Percentiles rank a stretch among this genome's conserved stretches.
phyloP scores from a whole-genome alignment of 257 asterid genomes.

The Cynanchum wilfordii region DNA sequence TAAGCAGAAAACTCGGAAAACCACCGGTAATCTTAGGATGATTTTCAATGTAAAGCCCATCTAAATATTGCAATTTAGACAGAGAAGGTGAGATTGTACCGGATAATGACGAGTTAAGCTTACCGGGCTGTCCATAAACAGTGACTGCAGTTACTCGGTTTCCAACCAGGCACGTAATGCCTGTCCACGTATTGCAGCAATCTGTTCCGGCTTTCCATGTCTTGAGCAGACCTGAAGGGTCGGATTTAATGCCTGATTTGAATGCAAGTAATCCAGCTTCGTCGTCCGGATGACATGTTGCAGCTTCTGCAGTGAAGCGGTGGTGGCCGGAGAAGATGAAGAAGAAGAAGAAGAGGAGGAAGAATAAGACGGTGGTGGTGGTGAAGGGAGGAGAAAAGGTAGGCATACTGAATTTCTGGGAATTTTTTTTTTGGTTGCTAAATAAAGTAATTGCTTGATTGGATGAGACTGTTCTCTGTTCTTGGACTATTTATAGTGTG shows the following conservation, averaged over 20 bases:
- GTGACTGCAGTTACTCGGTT: slow-evolving; percentile 44
- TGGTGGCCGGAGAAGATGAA: slow-evolving; percentile 8
- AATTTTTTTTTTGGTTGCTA: background rate
- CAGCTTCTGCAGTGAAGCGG: slow-evolving; percentile 28
- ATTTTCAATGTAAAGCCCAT: slow-evolving; percentile 33
- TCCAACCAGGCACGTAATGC: slow-evolving; percentile 39
- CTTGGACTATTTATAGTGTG: background rate
- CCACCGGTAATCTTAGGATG: slow-evolving; percentile 48
- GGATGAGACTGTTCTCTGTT: background rate
- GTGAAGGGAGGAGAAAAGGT: background rate
- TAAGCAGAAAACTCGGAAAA: slow-evolving; percentile 40
- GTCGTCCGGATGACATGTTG: slow-evolving; percentile 57
- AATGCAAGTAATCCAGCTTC: slow-evolving; percentile 55
- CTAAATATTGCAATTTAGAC: slow-evolving; percentile 42
- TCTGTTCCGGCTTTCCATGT: slow-evolving; percentile 68
- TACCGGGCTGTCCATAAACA: slow-evolving; percentile 29
- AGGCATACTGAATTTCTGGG: background rate
- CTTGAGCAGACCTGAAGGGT: slow-evolving; percentile 58
- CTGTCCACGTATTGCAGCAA: slow-evolving; percentile 58
- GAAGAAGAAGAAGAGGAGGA: slow-evolving; percentile 15
- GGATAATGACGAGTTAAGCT: slow-evolving; percentile 29
- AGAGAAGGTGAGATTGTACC: slow-evolving; percentile 64
- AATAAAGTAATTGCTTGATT: too few relatives aligned
- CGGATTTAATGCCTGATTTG: slow-evolving; percentile 62
- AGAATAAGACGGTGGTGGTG: slow-evolving; percentile 8